phyloP scores from a whole-genome alignment of 805 yeast genomes.

The Debaryomyces prosopidis region DNA sequence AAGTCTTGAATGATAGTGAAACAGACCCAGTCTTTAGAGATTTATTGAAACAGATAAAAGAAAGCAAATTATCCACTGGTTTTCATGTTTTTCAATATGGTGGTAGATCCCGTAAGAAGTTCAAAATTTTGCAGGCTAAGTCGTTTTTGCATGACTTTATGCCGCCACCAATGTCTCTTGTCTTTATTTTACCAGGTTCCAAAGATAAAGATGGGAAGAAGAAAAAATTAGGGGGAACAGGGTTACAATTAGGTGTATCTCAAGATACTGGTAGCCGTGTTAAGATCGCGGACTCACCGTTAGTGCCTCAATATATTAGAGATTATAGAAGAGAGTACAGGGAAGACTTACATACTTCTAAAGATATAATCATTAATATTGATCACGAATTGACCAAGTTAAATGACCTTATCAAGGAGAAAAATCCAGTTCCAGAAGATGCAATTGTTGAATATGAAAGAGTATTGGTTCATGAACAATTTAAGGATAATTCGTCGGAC shows the following conservation, averaged over 20 bases:
- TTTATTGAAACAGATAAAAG: slow-evolving; percentile 6
- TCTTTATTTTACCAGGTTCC: slow-evolving; percentile 24
- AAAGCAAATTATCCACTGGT: slow-evolving; percentile 25
- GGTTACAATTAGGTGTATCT: slow-evolving; percentile 14
- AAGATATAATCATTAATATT: slow-evolving; percentile 12
- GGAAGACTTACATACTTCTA: slow-evolving; percentile 3
- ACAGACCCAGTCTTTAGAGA: slow-evolving; percentile 4
- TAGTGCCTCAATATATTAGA: slow-evolving; percentile 6
- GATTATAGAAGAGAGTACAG: slow-evolving; percentile 1
- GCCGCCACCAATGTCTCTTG: slow-evolving; percentile 37
- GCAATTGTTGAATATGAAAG: background rate
- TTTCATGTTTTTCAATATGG: slow-evolving; percentile 39
- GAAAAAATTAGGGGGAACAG: slow-evolving; percentile 1
- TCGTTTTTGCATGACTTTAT: slow-evolving; percentile 44
- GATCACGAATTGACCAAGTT: slow-evolving; percentile 13
- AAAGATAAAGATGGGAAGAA: background rate
- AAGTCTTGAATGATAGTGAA: slow-evolving; percentile 4
- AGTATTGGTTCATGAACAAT: slow-evolving; percentile 17
- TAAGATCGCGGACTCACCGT: slow-evolving; percentile 8
- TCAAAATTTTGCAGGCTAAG: slow-evolving; percentile 32
- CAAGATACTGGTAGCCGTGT: slow-evolving; percentile 12
- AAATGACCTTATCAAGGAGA: background rate
- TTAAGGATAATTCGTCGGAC: slow-evolving; percentile 22
- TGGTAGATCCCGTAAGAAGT: slow-evolving; percentile 27
- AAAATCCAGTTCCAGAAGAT: background rate